A percentile compares a stretch with the other conserved stretches of the same genome.
phyloP scores from a whole-genome alignment of 2,329 filamentous ascomycete species.

The Aspergillus sojae region DNA sequence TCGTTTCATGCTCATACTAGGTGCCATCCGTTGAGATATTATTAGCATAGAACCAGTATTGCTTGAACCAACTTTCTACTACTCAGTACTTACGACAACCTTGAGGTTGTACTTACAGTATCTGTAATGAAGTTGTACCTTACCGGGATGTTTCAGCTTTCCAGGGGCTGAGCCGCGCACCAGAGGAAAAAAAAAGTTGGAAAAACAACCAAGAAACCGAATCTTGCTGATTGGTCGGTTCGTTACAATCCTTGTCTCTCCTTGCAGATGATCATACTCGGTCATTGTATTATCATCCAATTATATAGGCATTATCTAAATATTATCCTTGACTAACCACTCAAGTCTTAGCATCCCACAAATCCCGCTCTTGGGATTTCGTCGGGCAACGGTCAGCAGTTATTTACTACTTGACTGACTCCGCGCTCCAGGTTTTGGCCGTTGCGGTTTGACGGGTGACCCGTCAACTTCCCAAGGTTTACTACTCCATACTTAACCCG shows the following conservation, averaged over 20 bases:
- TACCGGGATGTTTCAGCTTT: conserved; percentile 11
- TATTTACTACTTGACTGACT: background rate
- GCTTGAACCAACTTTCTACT: background rate
- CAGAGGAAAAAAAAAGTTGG: background rate
- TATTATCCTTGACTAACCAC: background rate
- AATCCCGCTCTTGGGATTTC: conserved; percentile 1
- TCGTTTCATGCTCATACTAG: conserved; percentile 21
- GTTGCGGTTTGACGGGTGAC: conserved; percentile 10
- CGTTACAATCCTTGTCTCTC: conserved; percentile 10
- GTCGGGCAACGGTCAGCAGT: background rate
- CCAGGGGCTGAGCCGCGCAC: conserved; percentile 1
- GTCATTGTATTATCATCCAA: background rate
- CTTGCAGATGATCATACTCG: conserved; percentile 21
- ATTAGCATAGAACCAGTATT: background rate
- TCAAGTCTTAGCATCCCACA: conserved; percentile 8
- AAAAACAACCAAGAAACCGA: background rate
- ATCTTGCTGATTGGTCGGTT: background rate
- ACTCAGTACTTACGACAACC: background rate
- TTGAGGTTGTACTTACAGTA: background rate
- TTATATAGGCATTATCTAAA: background rate
- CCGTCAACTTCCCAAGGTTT: conserved; percentile 12
- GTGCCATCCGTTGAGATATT: background rate
- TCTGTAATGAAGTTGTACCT: background rate
- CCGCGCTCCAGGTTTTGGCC: conserved; percentile 11
- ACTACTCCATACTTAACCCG: background rate